Conservation (phyloP, 805 yeast species). For the Metschnikowia hibisci region DNA sequence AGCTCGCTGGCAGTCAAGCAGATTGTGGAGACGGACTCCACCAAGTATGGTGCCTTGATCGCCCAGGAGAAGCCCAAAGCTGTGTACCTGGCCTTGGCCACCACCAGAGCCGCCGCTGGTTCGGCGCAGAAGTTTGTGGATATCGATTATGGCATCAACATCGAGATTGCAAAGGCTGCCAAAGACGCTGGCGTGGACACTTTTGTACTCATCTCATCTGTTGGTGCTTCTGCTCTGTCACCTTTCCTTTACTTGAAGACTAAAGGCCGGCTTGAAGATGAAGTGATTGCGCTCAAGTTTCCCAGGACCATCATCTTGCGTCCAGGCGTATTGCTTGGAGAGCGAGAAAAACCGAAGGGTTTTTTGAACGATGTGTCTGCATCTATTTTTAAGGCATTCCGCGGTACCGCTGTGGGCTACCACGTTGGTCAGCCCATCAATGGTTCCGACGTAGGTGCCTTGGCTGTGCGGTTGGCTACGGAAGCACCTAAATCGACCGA, state of each 20-base stretch:
- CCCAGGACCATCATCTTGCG: conserved; percentile 69
- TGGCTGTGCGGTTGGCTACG: conserved; percentile 43
- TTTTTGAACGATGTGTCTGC: conserved; percentile 25
- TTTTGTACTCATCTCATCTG: conserved; percentile 61
- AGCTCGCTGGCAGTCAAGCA: conserved; percentile 31
- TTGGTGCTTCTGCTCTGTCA: conserved; percentile 60
- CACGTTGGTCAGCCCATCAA: conserved; percentile 39
- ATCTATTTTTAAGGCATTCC: conserved; percentile 27
- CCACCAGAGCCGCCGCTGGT: conserved; percentile 44
- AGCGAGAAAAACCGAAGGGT: conserved; percentile 36
- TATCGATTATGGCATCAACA: conserved; percentile 73
- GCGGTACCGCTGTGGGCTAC: conserved; percentile 16
- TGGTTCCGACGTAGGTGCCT: conserved; percentile 64
- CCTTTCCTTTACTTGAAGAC: conserved; percentile 57
- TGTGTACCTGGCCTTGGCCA: conserved; percentile 16
- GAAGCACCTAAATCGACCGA: conserved; percentile 14
- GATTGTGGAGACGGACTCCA: conserved; percentile 43
- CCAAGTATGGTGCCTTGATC: conserved; percentile 44
- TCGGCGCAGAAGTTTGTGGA: conserved; percentile 62
- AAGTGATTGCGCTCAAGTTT: conserved; percentile 57
- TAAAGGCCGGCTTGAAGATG: conserved; percentile 77
- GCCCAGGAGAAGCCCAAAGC: conserved; percentile 12
- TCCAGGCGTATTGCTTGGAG: conserved; percentile 75
- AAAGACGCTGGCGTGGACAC: conserved; percentile 64
- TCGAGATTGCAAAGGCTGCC: conserved; percentile 68